phyloP scores from a whole-genome alignment of 1,139 yeast species.

The Protomyces lactucae-debilis region DNA sequence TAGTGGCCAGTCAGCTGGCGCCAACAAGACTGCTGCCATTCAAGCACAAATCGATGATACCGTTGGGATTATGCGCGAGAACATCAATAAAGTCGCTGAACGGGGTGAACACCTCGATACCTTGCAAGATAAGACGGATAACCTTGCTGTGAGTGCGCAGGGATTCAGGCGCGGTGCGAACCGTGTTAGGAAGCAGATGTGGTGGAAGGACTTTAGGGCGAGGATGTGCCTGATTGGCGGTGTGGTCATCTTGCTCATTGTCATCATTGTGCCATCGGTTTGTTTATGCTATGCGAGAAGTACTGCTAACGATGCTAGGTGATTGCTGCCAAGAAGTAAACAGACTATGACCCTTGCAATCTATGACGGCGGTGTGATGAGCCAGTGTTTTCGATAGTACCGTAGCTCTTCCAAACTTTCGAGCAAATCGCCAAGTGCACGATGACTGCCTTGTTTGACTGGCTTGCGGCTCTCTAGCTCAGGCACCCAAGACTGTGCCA shows the following conservation, averaged over 20 bases:
- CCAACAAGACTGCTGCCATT: slow-evolving; percentile 30
- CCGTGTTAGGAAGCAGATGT: slow-evolving; percentile 96
- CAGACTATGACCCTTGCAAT: neutral
- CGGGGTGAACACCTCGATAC: slow-evolving; percentile 90
- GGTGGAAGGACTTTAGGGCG: slow-evolving; percentile 99
- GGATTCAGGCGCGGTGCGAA: slow-evolving; percentile 97
- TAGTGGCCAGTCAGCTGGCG: slow-evolving; percentile 11
- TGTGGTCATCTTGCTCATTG: slow-evolving; percentile 75
- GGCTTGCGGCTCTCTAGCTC: slow-evolving; percentile 56
- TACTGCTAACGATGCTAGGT: slow-evolving; percentile 4
- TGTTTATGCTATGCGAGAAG: slow-evolving; percentile 46
- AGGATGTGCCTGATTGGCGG: slow-evolving; percentile 84
- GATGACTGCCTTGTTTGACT: slow-evolving; percentile 59
- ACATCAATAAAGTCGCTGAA: slow-evolving; percentile 63
- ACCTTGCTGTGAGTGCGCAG: slow-evolving; percentile 86
- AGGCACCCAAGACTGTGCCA: slow-evolving; percentile 73
- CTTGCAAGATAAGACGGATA: slow-evolving; percentile 84
- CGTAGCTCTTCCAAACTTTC: slow-evolving; percentile 81
- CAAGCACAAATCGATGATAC: slow-evolving; percentile 85
- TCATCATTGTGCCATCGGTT: slow-evolving; percentile 83
- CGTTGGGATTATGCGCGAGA: slow-evolving; percentile 96
- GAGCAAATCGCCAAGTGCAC: slow-evolving; percentile 80
- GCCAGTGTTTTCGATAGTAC: slow-evolving; percentile 68
- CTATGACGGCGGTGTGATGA: neutral
- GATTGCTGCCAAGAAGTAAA: slow-evolving; percentile 23